A percentile compares a stretch with the other conserved stretches of the same genome.
phyloP scores from a whole-genome alignment of 371 early-diverging fungal genomes.

The Mucor circinelloides region DNA sequence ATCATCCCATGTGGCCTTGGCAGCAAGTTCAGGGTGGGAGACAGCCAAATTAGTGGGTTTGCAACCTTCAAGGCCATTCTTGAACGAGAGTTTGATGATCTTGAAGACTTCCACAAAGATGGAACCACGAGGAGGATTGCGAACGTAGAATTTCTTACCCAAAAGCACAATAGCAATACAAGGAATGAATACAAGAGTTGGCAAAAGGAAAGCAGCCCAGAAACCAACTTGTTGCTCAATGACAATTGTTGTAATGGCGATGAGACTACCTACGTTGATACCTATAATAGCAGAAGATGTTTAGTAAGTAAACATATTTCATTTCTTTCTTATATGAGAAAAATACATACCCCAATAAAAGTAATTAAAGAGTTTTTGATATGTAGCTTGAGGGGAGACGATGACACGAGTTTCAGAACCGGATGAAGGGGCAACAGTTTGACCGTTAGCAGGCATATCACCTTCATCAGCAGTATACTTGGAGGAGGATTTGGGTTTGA shows the following conservation, averaged over 20 bases:
- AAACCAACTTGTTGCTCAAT: conserved; percentile 58
- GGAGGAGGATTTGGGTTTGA: conserved; percentile 42
- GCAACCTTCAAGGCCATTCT: conserved; percentile 41
- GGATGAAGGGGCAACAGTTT: conserved; percentile 6
- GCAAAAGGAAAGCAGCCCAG: conserved; percentile 72
- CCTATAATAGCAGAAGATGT: conserved; percentile 48
- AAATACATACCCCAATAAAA: conserved; percentile 75
- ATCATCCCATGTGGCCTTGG: conserved; percentile 67
- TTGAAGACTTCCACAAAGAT: conserved; percentile 50
- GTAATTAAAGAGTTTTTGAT: conserved; percentile 48
- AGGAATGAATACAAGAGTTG: conserved; percentile 68
- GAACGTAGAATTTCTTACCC: conserved; percentile 62
- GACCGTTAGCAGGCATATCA: conserved; percentile 22
- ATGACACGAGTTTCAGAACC: conserved; percentile 37
- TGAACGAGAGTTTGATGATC: conserved; percentile 31
- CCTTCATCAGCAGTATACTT: conserved; percentile 41
- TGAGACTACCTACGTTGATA: conserved; percentile 68
- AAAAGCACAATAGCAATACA: conserved; percentile 61
- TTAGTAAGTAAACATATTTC: conserved; percentile 36
- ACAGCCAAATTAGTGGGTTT: conserved; percentile 36
- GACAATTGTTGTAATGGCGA: conserved; percentile 65
- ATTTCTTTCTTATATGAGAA: neutral
- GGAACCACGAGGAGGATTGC: conserved; percentile 65
- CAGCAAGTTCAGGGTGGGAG: conserved; percentile 36
- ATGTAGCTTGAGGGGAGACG: conserved; percentile 55